Evolutionary conservation across 768 basidiomycete genomes (phyloP).

Genomic region (Pleurotus pulmonarius): DNA sequence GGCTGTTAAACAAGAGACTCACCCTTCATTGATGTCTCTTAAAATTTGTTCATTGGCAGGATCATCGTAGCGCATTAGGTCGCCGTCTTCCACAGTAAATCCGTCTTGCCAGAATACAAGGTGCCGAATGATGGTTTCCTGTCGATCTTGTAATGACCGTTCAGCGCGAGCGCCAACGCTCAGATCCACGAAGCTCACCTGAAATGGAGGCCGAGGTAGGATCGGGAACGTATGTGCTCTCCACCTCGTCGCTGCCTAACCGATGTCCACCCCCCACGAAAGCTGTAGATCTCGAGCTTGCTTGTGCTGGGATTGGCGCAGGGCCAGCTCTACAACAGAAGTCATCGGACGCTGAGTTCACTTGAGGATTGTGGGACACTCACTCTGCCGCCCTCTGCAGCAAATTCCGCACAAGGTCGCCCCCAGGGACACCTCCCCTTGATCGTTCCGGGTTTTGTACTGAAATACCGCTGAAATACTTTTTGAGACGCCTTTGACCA

Average conservation of each 20-base stretch:
- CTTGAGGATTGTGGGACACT: slow-evolving; percentile 23
- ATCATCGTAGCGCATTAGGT: slow-evolving; percentile 79
- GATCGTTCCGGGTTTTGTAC: slow-evolving; percentile 76
- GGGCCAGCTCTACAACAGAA: slow-evolving; percentile 30
- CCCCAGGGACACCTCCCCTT: slow-evolving; percentile 40
- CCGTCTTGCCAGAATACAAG: slow-evolving; percentile 94
- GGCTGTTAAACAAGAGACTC: slow-evolving; percentile 9
- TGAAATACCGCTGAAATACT: slow-evolving; percentile 67
- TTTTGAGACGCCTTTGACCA: not conserved
- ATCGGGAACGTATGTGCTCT: slow-evolving; percentile 74
- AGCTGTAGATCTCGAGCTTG: slow-evolving; percentile 18
- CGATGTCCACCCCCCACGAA: slow-evolving; percentile 79
- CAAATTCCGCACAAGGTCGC: slow-evolving; percentile 64
- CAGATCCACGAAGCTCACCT: slow-evolving; percentile 15
- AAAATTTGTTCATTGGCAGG: slow-evolving; percentile 68
- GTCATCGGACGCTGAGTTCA: too few species aligned
- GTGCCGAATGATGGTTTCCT: slow-evolving; percentile 61
- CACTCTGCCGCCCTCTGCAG: slow-evolving; percentile 81
- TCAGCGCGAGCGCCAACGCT: too few species aligned
- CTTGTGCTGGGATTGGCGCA: slow-evolving; percentile 12
- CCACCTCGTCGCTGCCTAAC: slow-evolving; percentile 88
- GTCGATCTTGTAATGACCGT: slow-evolving; percentile 18
- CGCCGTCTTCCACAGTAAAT: slow-evolving; percentile 87
- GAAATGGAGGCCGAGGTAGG: slow-evolving; percentile 39
- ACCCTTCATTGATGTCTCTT: slow-evolving; percentile 79